A percentile compares a stretch with the other conserved stretches of the same genome.
Evolutionary conservation across 176 grass and related monocot genomes (phyloP).

Genomic region (Oryza brachyantha): DNA sequence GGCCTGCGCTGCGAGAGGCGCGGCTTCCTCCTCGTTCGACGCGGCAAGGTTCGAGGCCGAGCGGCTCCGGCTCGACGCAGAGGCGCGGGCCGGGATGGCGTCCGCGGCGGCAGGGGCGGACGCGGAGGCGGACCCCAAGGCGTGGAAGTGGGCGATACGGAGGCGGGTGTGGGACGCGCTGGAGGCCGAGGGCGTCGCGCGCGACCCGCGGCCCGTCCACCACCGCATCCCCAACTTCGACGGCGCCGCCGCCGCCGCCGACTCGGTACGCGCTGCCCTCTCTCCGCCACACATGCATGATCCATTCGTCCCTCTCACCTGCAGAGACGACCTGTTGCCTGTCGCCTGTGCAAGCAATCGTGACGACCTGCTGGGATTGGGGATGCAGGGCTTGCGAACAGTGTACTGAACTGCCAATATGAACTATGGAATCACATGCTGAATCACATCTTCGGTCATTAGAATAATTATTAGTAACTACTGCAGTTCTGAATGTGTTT

Average conservation of each 20-base stretch:
- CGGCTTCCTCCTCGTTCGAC: conserved; percentile 57
- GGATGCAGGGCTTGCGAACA: neutral
- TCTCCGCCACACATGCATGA: neutral
- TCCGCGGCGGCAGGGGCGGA: conserved; percentile 13
- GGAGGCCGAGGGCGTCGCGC: conserved; percentile 64
- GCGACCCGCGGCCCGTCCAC: conserved; percentile 83
- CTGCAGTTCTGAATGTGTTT: too few relatives aligned
- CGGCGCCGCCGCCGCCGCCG: conserved; percentile 57
- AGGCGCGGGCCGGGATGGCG: conserved; percentile 66
- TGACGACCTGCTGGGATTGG: neutral
- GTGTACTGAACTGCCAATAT: neutral
- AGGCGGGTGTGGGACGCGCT: conserved; percentile 76
- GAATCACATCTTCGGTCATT: neutral
- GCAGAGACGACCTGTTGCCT: neutral
- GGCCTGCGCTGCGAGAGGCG: neutral
- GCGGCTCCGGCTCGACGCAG: conserved; percentile 68
- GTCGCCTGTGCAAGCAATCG: neutral
- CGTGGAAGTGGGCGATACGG: conserved; percentile 91
- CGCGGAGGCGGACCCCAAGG: conserved; percentile 35
- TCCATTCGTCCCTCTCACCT: too few relatives aligned
- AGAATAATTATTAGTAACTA: too few relatives aligned
- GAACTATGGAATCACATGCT: neutral
- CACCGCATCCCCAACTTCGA: conserved; percentile 96
- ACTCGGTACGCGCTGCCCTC: conserved; percentile 33
- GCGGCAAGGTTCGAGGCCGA: conserved; percentile 66